Conservation (phyloP, 2,329 filamentous ascomycete species). For the Chaetomiaceae sp. region DNA sequence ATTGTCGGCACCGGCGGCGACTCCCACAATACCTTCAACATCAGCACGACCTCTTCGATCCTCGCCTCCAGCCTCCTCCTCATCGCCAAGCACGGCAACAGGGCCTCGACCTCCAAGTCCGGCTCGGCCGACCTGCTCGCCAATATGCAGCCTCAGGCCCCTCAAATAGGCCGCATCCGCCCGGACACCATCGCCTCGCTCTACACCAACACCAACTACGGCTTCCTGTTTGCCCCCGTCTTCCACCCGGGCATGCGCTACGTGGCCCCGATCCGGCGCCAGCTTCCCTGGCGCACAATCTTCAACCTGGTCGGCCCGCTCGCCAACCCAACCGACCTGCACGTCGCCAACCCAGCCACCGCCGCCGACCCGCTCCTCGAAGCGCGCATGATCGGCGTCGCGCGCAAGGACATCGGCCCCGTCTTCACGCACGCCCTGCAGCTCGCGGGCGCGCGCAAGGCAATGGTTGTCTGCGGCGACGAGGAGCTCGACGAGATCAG, state of each 20-base stretch:
- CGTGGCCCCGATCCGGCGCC: constrained; percentile 77
- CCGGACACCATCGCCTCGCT: constrained; percentile 66
- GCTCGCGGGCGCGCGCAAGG: constrained; percentile 73
- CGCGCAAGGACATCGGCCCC: constrained; percentile 77
- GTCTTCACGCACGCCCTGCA: constrained; percentile 83
- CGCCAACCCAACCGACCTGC: constrained; percentile 80
- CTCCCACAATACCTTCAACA: constrained; percentile 96
- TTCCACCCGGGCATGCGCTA: constrained; percentile 95
- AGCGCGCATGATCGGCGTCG: constrained; percentile 89
- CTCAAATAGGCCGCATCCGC: constrained; percentile 68
- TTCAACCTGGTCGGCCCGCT: constrained; percentile 96
- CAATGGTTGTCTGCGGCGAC: constrained; percentile 84
- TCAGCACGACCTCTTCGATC: constrained; percentile 92
- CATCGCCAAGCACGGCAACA: constrained; percentile 93
- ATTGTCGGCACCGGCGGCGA: constrained; percentile 98
- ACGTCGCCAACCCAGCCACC: constrained; percentile 19
- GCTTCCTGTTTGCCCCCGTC: constrained; percentile 90
- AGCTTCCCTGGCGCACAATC: constrained; percentile 90
- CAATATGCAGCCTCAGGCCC: constrained; percentile 66
- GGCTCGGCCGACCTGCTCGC: constrained; percentile 89
- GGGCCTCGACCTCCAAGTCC: constrained; percentile 89
- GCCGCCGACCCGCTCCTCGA: constrained; percentile 55
- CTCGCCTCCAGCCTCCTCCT: constrained; percentile 79
- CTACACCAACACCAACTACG: constrained; percentile 81
- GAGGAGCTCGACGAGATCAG: constrained; percentile 96